Conservation (phyloP, 495 filamentous ascomycete species). For the Collariella sp. region DNA sequence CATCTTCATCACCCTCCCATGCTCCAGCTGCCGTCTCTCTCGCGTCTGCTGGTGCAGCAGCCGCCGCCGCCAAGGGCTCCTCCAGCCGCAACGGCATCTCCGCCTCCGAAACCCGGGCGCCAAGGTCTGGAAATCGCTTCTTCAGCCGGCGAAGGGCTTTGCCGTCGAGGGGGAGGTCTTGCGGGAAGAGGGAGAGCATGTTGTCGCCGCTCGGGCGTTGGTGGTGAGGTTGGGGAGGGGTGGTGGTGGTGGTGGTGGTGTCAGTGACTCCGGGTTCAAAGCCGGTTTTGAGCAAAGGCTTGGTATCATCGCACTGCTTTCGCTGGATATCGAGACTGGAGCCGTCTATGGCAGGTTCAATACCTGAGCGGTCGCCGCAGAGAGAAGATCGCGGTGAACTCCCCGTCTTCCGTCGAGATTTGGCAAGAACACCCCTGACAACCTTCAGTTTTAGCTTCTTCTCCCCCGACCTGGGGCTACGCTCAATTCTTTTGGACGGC, state of each 20-base stretch:
- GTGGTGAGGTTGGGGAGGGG: neutral
- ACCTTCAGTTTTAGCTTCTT: slow-evolving; percentile 19
- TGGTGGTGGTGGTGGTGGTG: neutral
- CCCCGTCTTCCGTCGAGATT: neutral
- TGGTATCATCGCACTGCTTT: too few species aligned
- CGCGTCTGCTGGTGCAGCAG: too few species aligned
- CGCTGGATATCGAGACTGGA: too few species aligned
- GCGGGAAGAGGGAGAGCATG: slow-evolving; percentile 8
- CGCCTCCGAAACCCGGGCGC: slow-evolving; percentile 13
- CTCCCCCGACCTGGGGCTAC: neutral
- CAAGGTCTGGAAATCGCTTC: slow-evolving; percentile 20
- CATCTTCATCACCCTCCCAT: too few species aligned
- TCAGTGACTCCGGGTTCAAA: neutral
- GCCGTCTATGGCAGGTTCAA: neutral
- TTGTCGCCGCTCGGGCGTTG: slow-evolving; percentile 1
- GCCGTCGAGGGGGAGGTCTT: slow-evolving; percentile 7
- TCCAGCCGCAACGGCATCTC: slow-evolving; percentile 2
- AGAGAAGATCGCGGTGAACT: neutral
- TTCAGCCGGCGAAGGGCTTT: slow-evolving; percentile 13
- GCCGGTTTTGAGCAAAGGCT: too few species aligned
- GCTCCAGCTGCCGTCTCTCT: too few species aligned
- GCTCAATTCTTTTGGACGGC: neutral
- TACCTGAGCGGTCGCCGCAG: neutral
- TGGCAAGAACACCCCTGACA: slow-evolving; percentile 21
- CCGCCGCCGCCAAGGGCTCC: too few species aligned